Percentiles rank a stretch among this genome's conserved stretches.
Conservation (phyloP, 2,329 filamentous ascomycete species). For the Colletotrichum sp. region DNA sequence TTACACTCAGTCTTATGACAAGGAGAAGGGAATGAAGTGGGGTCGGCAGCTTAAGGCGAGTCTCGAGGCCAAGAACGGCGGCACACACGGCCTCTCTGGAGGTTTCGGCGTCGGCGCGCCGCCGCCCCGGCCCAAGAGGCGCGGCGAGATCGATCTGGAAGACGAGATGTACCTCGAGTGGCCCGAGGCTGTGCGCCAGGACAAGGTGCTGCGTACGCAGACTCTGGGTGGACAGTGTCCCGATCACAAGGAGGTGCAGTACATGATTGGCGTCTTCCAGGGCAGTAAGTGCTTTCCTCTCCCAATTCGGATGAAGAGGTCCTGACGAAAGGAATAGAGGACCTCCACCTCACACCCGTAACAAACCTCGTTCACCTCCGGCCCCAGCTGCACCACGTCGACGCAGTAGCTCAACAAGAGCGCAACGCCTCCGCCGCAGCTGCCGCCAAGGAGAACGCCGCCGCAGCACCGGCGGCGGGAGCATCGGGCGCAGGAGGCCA, state of each 20-base stretch:
- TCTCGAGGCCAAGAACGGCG: constrained; percentile 63
- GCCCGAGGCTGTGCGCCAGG: constrained; percentile 70
- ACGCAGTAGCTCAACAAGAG: constrained; percentile 79
- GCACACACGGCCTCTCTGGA: constrained; percentile 73
- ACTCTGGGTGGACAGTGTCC: constrained; percentile 85
- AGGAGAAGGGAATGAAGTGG: constrained; percentile 81
- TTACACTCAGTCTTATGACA: constrained; percentile 78
- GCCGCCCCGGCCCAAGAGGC: constrained; percentile 33
- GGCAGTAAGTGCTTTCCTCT: constrained; percentile 62
- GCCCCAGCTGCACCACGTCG: constrained; percentile 91
- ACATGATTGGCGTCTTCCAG: constrained; percentile 93
- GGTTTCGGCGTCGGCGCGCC: constrained; percentile 71
- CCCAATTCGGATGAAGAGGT: neutral
- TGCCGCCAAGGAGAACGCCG: constrained; percentile 36
- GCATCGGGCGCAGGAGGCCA: constrained; percentile 39
- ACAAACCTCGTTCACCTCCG: constrained; percentile 86
- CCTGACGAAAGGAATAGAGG: constrained; percentile 55
- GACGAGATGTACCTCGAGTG: constrained; percentile 63
- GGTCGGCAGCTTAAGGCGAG: constrained; percentile 75
- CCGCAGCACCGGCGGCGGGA: constrained; percentile 39
- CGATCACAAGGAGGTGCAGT: constrained; percentile 73
- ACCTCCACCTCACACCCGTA: constrained; percentile 86
- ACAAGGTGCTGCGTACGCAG: constrained; percentile 78
- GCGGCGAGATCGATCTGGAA: constrained; percentile 43
- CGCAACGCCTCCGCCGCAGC: constrained; percentile 50